Conservation (phyloP, 345 rosid genomes). For the Populus deltoides region DNA sequence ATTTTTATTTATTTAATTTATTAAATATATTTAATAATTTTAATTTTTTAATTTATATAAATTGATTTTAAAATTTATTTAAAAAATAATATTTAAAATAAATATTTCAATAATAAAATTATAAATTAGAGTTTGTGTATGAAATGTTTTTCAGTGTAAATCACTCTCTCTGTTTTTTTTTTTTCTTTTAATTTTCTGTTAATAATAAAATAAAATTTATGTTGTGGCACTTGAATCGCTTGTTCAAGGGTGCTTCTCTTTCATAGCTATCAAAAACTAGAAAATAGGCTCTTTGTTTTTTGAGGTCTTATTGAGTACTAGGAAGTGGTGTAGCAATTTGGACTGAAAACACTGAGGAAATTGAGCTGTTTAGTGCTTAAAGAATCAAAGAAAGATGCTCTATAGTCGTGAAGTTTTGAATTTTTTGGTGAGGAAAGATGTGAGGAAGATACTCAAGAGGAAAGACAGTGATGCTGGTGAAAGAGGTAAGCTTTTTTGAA, state of each 20-base stretch:
- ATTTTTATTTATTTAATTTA: too few relatives aligned
- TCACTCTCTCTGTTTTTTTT: background rate
- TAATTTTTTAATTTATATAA: too few relatives aligned
- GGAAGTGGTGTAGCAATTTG: background rate
- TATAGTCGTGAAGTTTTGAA: slow-evolving; percentile 39
- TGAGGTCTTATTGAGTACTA: background rate
- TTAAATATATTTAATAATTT: too few relatives aligned
- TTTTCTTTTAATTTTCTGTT: background rate
- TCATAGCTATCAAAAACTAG: background rate
- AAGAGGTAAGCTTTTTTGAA: slow-evolving; percentile 36
- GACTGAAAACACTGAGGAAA: background rate
- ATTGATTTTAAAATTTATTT: too few relatives aligned
- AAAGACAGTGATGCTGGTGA: slow-evolving; percentile 92
- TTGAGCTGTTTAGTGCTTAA: background rate
- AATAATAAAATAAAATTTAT: background rate
- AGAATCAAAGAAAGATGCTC: slow-evolving; percentile 24
- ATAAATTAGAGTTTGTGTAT: too few relatives aligned
- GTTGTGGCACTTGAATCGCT: background rate
- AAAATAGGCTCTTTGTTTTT: background rate
- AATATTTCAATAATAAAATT: too few relatives aligned
- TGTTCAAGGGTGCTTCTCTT: background rate
- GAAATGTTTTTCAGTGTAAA: too few relatives aligned
- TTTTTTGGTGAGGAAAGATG: slow-evolving; percentile 55
- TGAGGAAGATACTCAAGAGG: slow-evolving; percentile 76
- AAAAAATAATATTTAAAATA: too few relatives aligned